Evolutionary conservation across 2,329 filamentous ascomycete genomes (phyloP).

Genomic region (Chaetomium sp.): DNA sequence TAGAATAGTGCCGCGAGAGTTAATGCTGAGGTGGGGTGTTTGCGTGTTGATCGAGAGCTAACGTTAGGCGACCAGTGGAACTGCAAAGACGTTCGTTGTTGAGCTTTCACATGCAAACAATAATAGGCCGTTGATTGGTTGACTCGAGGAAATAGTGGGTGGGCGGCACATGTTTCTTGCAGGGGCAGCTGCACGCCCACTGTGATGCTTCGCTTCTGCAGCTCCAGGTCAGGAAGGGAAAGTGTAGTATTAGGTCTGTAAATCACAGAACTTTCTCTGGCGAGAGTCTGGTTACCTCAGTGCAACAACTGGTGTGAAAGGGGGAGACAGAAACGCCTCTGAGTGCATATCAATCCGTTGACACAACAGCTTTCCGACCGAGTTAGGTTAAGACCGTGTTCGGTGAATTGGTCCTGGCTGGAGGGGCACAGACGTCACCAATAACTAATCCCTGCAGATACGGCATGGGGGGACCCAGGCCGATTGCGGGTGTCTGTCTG

Average conservation of each 20-base stretch:
- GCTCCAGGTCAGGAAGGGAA: too few relatives aligned
- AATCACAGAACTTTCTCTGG: too few relatives aligned
- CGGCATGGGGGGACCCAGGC: neutral
- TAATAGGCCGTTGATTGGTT: neutral
- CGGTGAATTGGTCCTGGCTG: neutral
- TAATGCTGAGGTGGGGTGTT: neutral
- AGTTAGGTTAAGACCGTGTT: too few relatives aligned
- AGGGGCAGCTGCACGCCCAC: too few relatives aligned
- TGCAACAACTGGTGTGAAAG: too few relatives aligned
- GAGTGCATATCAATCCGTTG: too few relatives aligned
- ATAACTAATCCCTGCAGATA: neutral
- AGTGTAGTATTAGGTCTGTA: too few relatives aligned
- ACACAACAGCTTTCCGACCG: too few relatives aligned
- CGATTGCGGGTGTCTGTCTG: neutral
- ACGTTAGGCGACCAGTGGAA: neutral
- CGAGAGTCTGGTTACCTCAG: too few relatives aligned
- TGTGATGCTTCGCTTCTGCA: too few relatives aligned
- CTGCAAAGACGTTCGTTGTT: neutral
- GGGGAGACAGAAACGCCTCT: too few relatives aligned
- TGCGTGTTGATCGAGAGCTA: neutral
- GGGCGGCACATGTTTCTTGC: neutral
- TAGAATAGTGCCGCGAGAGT: neutral
- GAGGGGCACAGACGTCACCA: constrained; percentile 4
- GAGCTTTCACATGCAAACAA: constrained; percentile 12
- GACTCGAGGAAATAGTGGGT: neutral